Conservation (phyloP, 148 eudicot species). For the Chenopodium suecicum region DNA sequence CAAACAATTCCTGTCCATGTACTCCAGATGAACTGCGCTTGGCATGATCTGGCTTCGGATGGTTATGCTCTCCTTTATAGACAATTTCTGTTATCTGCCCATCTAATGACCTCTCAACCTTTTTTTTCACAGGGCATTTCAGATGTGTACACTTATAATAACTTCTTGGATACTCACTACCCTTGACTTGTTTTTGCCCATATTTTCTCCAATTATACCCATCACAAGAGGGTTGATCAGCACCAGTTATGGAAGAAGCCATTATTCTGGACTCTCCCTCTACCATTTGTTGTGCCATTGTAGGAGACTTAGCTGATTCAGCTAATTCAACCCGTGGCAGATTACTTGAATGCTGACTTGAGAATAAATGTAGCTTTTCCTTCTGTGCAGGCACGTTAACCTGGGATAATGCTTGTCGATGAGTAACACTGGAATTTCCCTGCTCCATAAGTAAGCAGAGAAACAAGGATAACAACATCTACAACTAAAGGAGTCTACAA, state of each 20-base stretch:
- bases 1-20: slow-evolving; percentile 35
- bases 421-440: slow-evolving; percentile 41
- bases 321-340: slow-evolving; percentile 28
- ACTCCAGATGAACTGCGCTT: slow-evolving; percentile 39
- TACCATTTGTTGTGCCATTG: slow-evolving; percentile 18
- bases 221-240: slow-evolving; percentile 61
- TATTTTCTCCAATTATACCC: slow-evolving; percentile 96
- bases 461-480: background rate
- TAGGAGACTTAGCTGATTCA: slow-evolving; percentile 32
- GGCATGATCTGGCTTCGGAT: slow-evolving; percentile 61
- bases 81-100: slow-evolving; percentile 88
- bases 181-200: slow-evolving; percentile 97
- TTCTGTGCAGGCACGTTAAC: slow-evolving; percentile 34
- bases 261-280: slow-evolving; percentile 39
- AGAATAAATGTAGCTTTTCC: slow-evolving; percentile 17
- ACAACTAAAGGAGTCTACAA: background rate
- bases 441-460: slow-evolving; percentile 17
- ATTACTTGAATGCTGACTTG: slow-evolving; percentile 27
- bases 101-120: slow-evolving; percentile 70
- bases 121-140: slow-evolving; percentile 77
- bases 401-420: slow-evolving; percentile 39
- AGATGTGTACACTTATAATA: slow-evolving; percentile 86
- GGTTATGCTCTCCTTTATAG: slow-evolving; percentile 91
- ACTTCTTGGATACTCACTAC: slow-evolving; percentile 91
- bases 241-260: slow-evolving; percentile 25